Evolutionary conservation across 2,329 filamentous ascomycete species (phyloP).

Genomic region (Elsinoe arachidis): DNA sequence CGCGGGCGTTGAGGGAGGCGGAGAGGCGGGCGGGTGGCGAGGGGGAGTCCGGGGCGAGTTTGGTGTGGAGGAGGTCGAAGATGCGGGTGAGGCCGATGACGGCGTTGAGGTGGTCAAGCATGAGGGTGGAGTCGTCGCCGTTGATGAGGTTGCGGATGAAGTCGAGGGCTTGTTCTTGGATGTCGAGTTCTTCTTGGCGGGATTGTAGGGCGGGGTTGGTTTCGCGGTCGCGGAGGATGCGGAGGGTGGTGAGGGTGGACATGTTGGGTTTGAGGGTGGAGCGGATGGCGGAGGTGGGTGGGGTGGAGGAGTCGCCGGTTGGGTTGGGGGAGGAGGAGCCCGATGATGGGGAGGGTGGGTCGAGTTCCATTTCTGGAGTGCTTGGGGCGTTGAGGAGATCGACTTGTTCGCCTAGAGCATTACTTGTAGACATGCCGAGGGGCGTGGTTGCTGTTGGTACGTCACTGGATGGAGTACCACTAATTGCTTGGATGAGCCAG

Average conservation of each 20-base stretch:
- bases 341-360: conserved; percentile 25
- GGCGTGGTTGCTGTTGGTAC: conserved; percentile 25
- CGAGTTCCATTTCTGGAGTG: conserved; percentile 34
- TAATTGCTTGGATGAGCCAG: conserved; percentile 75
- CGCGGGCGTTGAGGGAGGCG: conserved; percentile 32
- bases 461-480: conserved; percentile 41
- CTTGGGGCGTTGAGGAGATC: conserved; percentile 48
- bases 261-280: conserved; percentile 25
- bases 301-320: conserved; percentile 30
- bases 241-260: conserved; percentile 11
- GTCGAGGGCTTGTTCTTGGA: conserved; percentile 85
- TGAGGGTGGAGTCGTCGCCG: conserved; percentile 50
- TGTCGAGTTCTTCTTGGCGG: conserved; percentile 67
- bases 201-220: conserved; percentile 58
- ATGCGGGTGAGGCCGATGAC: conserved; percentile 68
- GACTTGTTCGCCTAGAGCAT: conserved; percentile 52
- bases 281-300: conserved; percentile 25
- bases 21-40: conserved; percentile 35
- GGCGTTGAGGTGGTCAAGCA: conserved; percentile 77
- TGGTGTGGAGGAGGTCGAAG: conserved; percentile 71
- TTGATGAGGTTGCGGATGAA: conserved; percentile 85
- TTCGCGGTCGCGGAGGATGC: conserved; percentile 37
- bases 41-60: conserved; percentile 49
- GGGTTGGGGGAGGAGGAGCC: conserved; percentile 18
- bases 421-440: conserved; percentile 47